Base-by-base conservation (phyloP, 345 rosid species). In the Euphorbia lathyris region DNA sequence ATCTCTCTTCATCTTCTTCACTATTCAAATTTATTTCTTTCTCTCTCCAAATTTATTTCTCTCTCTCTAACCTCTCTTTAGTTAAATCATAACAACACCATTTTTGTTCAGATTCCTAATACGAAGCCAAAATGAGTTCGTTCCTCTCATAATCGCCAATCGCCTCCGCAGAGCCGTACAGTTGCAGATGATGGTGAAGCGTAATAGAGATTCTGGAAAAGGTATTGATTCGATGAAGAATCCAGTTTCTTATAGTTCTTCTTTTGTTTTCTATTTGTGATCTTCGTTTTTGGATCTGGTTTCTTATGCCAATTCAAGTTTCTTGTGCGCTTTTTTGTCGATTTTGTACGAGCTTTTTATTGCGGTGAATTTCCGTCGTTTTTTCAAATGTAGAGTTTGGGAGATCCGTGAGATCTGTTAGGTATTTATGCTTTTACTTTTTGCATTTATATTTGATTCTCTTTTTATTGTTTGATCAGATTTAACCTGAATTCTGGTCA, bases 351-450 rank as follows among this genome's bases (percentile, higher is more conserved):
- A 19, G 17, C n/a, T 66, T 14, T 63, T 45, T 67, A n/a, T 19
- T 32, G 42, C n/a, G 14, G 43, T 66, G 59, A 53, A 50, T 69
- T 67, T 47, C 20, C 48, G 38, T 34, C 66, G 73, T 17, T 30
- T 60, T 42, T 30, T 67, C 36, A 50, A 25, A 14, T 2, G 3
- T 48, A 20, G 63, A 67, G 59, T 73, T 66, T 34, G 55, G 9
- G 32, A 56, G 80, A 79, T 78, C 77, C 42, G 59, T 26, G 59
- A 32, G 65, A 58, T 79, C 69, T 67, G 32, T 69, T 3, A 38
- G 50, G 13, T 22, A 29, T 66, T 20, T 42, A n/a, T n/a, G 43
- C 12, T 45, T 53, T 42, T 40, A 16, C 22, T 30, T 48, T 63
- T 67, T 67, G 29, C 4, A 13, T 40, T 50, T n/a, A n/a, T 59